A percentile compares a stretch with the other conserved stretches of the same genome.
Conservation (phyloP, 495 filamentous ascomycete genomes). For the Neurospora sp. region DNA sequence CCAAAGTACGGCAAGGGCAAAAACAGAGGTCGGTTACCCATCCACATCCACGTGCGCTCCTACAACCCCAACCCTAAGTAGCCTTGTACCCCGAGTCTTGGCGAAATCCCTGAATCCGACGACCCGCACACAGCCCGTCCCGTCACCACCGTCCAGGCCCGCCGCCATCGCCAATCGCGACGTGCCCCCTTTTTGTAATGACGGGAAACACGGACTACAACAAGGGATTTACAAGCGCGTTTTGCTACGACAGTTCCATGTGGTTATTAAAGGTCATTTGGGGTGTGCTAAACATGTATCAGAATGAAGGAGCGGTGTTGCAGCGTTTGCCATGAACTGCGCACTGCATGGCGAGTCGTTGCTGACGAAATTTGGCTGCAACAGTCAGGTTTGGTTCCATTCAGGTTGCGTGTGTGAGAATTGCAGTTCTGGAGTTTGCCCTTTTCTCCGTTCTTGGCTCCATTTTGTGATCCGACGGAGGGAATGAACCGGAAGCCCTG, state of each 20-base stretch:
- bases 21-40: neutral
- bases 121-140: neutral
- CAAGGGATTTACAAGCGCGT: neutral
- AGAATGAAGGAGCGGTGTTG: neutral
- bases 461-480: neutral
- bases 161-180: neutral
- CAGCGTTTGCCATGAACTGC: neutral
- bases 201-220: neutral
- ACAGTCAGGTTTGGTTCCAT: neutral
- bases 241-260: neutral
- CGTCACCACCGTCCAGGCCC: neutral
- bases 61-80: constrained; percentile 24
- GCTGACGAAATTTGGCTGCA: neutral
- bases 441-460: neutral
- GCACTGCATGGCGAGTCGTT: neutral
- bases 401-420: neutral
- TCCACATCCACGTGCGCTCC: neutral
- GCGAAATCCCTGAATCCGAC: neutral
- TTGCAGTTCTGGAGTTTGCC: neutral
- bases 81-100: constrained; percentile 6
- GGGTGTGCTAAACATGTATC: neutral
- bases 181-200: neutral
- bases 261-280: neutral
- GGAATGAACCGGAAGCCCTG: neutral
- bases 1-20: neutral